Conservation (phyloP, 306 rosid genomes). For the Quercus variabilis region DNA sequence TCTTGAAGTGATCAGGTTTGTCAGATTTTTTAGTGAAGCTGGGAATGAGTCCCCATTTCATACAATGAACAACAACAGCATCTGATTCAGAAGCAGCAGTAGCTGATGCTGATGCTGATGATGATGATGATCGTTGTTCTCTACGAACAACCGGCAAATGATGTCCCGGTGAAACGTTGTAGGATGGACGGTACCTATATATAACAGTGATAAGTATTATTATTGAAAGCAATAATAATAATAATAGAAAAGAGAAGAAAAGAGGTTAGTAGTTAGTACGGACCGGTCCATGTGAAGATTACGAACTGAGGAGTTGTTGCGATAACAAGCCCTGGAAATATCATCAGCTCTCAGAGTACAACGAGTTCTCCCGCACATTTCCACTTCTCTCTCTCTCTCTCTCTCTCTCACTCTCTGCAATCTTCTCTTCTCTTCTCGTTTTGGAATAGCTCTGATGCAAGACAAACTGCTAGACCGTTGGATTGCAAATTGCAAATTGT, state of each 20-base stretch:
- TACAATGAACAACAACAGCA: slow-evolving; percentile 58
- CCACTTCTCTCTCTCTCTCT: not conserved
- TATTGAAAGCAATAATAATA: not conserved
- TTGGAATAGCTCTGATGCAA: not conserved
- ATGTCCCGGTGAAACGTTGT: slow-evolving; percentile 76
- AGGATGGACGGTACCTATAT: slow-evolving; percentile 61
- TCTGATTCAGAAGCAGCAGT: slow-evolving; percentile 38
- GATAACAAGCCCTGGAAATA: slow-evolving; percentile 63
- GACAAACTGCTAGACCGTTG: too few species aligned
- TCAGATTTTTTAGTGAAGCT: slow-evolving; percentile 86
- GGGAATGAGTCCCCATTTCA: slow-evolving; percentile 94
- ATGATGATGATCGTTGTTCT: slow-evolving; percentile 43
- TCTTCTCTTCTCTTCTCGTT: not conserved
- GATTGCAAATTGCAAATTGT: too few species aligned
- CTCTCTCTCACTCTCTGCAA: not conserved
- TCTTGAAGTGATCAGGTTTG: slow-evolving; percentile 74
- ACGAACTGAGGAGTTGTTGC: slow-evolving; percentile 37
- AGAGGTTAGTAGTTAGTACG: too few species aligned
- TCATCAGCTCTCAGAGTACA: slow-evolving; percentile 66
- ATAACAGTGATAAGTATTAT: not conserved
- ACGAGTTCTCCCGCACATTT: slow-evolving; percentile 84
- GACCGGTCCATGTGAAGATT: slow-evolving; percentile 60
- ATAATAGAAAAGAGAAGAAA: not conserved
- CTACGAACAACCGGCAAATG: slow-evolving; percentile 67
- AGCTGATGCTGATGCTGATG: too few species aligned